Base-by-base conservation (phyloP, 306 rosid species). In the Cyclanthera cordifolia region DNA sequence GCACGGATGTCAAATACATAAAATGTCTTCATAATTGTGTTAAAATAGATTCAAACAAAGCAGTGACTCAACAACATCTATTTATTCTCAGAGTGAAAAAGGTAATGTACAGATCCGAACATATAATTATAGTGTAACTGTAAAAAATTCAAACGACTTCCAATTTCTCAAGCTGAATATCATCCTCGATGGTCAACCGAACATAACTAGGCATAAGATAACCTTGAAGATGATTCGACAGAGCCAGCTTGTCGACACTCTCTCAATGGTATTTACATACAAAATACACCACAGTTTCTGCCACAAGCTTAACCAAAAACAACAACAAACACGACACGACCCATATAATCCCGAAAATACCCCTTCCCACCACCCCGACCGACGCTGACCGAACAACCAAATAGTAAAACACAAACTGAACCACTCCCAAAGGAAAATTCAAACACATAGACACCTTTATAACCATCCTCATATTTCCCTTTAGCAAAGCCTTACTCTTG, bases 181-280 rank as follows among this genome's bases (percentile, higher is more conserved):
- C 1, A 13, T 60, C 25, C 3, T n/a, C n/a, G 2, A 25, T 2
- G 8, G 11, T 87, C 83, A 87, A 77, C 0, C 87, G 90, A 48
- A 69, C 84, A 66, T 91, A 87, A 13, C 78, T 82, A 13, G 84
- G 86, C 19, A 0, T 1, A 3, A 43, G 6, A 64, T 64, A 43
- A 20, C 30, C 69, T 41, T 64, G 52, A 23, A 91, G 79, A 24
- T 87, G 96, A 67, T 89, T 85, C 2, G 90, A 87, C 46, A 92
- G 56, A 16, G 82, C 85, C 9, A 86, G 73, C 67, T 82, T 89
- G 72, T 87, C 90, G 16, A 89, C 86, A 53, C 71, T 87, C 77
- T 89, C 87, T 41, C 84, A 92, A 60, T 89, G 96, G 67, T 84
- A 85, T 76, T 89, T 92, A 78, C 96, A 92, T 5, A 89, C 89